These are phyloP conservation scores for Microdochium trichocladiopsis DNA, from an alignment of 2,329 filamentous ascomycete genomes.

Conservation along the genomic window DNA sequence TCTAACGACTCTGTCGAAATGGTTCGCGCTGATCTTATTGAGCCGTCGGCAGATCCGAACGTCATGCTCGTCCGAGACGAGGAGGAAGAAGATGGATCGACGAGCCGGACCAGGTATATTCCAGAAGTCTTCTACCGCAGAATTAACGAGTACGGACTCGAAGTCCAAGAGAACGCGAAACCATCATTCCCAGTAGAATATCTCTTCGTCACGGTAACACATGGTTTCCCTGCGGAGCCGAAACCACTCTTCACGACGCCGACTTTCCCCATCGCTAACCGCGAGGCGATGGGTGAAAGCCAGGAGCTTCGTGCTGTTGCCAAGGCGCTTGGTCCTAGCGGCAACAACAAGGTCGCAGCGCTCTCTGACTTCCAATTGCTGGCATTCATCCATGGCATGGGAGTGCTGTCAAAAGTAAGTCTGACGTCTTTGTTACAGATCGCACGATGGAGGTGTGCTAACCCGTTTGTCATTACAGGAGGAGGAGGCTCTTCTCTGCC, in stretches of 20 bases:
- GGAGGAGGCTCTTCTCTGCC: constrained; percentile 79
- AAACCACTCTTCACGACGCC: constrained; percentile 68
- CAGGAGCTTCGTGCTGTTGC: constrained; percentile 69
- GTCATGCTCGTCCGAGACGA: constrained; percentile 94
- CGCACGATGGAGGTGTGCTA: constrained; percentile 6
- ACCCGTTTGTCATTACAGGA: constrained; percentile 49
- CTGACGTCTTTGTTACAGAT: background rate
- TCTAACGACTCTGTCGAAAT: constrained; percentile 96
- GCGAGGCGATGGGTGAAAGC: constrained; percentile 75
- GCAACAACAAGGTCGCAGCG: constrained; percentile 51
- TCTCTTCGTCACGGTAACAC: constrained; percentile 88
- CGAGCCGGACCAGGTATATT: constrained; percentile 74
- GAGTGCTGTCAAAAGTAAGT: constrained; percentile 76
- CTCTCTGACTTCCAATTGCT: constrained; percentile 93
- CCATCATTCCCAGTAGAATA: constrained; percentile 96
- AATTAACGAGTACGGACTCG: constrained; percentile 94
- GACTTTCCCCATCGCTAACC: constrained; percentile 86
- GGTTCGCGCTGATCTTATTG: constrained; percentile 89
- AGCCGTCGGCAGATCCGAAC: constrained; percentile 86
- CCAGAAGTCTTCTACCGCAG: constrained; percentile 94
- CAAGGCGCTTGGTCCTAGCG: constrained; percentile 58
- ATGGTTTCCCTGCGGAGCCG: constrained; percentile 82
- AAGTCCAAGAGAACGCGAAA: constrained; percentile 95
- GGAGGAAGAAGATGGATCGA: constrained; percentile 69
- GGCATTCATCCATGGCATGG: constrained; percentile 76